phyloP scores from a whole-genome alignment of 805 yeast species.

The Hanseniaspora singularis region DNA sequence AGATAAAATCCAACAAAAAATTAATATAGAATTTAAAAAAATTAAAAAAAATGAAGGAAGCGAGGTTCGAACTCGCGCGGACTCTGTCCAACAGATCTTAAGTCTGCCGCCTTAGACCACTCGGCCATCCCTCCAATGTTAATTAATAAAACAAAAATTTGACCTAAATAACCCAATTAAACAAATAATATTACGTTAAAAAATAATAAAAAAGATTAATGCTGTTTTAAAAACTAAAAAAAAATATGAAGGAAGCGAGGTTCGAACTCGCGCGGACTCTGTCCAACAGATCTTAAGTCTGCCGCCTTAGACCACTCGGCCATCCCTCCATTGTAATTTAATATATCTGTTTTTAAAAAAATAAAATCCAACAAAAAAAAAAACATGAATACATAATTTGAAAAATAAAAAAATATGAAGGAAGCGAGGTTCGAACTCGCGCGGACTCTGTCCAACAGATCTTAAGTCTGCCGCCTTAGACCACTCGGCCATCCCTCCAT shows the following conservation, averaged over 20 bases:
- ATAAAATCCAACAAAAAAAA: not conserved
- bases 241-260: no score
- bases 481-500: conserved; percentile 35
- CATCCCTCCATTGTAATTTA: no score
- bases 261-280: no score
- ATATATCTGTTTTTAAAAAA: not conserved
- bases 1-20: not conserved
- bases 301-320: no score
- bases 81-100: not conserved
- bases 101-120: not conserved
- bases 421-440: conserved; percentile 34
- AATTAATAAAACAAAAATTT: not conserved
- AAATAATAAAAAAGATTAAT: no score
- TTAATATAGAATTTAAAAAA: not conserved
- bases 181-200: no score
- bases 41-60: conserved; percentile 22
- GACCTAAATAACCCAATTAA: no score
- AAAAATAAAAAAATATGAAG: conserved; percentile 25
- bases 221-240: no score
- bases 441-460: conserved; percentile 34
- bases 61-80: not conserved
- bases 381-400: not conserved
- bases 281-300: no score
- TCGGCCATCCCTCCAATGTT: not conserved
- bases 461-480: conserved; percentile 33